phyloP scores from a whole-genome alignment of 306 rosid species.

The Lithocarpus polystachyus region DNA sequence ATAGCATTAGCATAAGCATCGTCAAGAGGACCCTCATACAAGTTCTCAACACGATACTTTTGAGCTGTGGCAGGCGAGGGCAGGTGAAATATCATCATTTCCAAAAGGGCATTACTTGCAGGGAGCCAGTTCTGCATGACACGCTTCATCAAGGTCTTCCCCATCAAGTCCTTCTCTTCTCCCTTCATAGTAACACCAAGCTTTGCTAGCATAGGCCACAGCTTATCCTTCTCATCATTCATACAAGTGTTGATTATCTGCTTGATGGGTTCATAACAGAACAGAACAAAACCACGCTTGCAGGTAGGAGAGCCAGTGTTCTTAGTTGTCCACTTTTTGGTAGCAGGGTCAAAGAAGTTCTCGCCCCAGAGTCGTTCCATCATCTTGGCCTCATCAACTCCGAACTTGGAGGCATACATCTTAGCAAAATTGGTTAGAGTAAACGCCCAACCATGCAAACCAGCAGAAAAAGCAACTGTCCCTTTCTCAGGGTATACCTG shows the following conservation, averaged over 20 bases:
- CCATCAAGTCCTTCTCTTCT: conserved; percentile 49
- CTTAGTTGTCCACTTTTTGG: conserved; percentile 61
- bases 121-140: conserved; percentile 72
- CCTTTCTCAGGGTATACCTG: conserved; percentile 72
- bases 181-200: conserved; percentile 50
- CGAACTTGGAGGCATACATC: conserved; percentile 58
- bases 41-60: conserved; percentile 61
- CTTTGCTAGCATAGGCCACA: conserved; percentile 62
- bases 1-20: conserved; percentile 48
- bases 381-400: conserved; percentile 58
- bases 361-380: conserved; percentile 65
- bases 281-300: conserved; percentile 56
- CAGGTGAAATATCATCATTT: conserved; percentile 75
- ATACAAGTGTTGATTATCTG: conserved; percentile 52
- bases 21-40: conserved; percentile 58
- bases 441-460: conserved; percentile 80
- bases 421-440: conserved; percentile 64
- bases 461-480: conserved; percentile 77
- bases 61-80: conserved; percentile 63
- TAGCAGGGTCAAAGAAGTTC: conserved; percentile 53
- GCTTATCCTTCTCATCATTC: conserved; percentile 63
- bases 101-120: conserved; percentile 53
- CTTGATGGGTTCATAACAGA: conserved; percentile 57
- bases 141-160: conserved; percentile 51
- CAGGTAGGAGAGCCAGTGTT: conserved; percentile 40